phyloP scores from a whole-genome alignment of 352 stramenopile genomes.

The Pythium coloratum region DNA sequence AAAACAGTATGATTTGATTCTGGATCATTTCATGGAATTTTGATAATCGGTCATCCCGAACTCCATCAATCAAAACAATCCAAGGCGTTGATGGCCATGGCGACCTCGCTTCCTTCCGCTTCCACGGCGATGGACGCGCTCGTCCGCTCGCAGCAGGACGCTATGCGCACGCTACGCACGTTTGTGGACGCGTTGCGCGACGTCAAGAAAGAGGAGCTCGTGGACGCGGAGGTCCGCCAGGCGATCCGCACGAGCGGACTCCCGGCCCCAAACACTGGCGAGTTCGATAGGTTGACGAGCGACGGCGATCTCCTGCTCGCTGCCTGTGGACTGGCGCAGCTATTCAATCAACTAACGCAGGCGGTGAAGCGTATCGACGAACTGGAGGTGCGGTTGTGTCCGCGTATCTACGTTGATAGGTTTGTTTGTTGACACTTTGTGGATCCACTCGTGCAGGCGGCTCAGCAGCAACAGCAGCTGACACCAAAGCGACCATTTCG shows the following conservation, averaged over 20 bases:
- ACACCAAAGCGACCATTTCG: neutral
- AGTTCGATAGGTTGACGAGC: conserved; percentile 7
- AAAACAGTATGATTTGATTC: conserved; percentile 3
- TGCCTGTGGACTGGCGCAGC: conserved; percentile 8
- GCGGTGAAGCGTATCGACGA: conserved; percentile 52
- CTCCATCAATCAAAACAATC: neutral
- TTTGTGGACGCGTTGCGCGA: conserved; percentile 74
- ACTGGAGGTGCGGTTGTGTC: conserved; percentile 30
- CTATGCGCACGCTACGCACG: conserved; percentile 52
- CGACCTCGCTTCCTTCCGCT: conserved; percentile 2
- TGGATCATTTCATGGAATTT: conserved; percentile 15
- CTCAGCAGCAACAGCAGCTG: conserved; percentile 11
- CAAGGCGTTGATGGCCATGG: conserved; percentile 1
- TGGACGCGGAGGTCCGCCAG: conserved; percentile 24
- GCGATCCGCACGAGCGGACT: conserved; percentile 41
- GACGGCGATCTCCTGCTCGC: conserved; percentile 15
- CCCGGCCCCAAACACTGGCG: conserved; percentile 19
- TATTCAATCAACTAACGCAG: conserved; percentile 29
- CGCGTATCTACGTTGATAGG: neutral
- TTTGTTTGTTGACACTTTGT: neutral
- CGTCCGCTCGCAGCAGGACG: conserved; percentile 46
- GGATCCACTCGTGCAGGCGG: neutral
- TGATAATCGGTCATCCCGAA: conserved; percentile 1
- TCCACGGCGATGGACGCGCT: conserved; percentile 26
- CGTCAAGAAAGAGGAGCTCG: conserved; percentile 35